These are phyloP conservation scores for Calonectria hawksworthii DNA, from an alignment of 2,329 filamentous ascomycete genomes.

Conservation along the genomic window DNA sequence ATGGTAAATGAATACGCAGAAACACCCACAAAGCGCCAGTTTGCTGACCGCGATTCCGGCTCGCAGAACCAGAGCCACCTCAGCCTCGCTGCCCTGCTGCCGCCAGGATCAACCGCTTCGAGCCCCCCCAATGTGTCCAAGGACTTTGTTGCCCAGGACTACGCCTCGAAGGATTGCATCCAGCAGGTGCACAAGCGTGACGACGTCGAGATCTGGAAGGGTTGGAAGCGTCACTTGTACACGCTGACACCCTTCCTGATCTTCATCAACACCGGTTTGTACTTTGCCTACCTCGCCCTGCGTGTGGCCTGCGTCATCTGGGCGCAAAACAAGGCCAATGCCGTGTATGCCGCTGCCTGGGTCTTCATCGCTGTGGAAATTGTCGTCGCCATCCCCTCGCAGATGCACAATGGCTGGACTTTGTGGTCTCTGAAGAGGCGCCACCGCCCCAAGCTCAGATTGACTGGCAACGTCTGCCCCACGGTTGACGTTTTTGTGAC, in stretches of 20 bases:
- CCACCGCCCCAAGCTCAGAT: conserved; percentile 65
- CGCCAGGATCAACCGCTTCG: conserved; percentile 38
- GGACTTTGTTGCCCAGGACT: conserved; percentile 48
- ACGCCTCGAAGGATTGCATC: conserved; percentile 50
- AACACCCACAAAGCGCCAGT: conserved; percentile 27
- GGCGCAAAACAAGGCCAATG: conserved; percentile 59
- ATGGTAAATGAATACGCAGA: conserved; percentile 40
- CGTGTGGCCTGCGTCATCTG: conserved; percentile 67
- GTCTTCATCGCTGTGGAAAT: conserved; percentile 70
- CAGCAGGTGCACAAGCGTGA: conserved; percentile 58
- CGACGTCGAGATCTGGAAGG: conserved; percentile 59
- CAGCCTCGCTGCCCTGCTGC: conserved; percentile 57
- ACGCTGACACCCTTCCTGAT: conserved; percentile 55
- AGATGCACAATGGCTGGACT: conserved; percentile 71
- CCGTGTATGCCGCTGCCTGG: conserved; percentile 66
- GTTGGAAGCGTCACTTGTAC: conserved; percentile 59
- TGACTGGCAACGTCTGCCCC: conserved; percentile 63
- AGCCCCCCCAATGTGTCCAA: conserved; percentile 45
- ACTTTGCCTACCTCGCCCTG: conserved; percentile 63
- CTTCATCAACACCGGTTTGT: conserved; percentile 57
- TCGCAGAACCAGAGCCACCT: conserved; percentile 58
- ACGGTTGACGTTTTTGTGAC: conserved; percentile 71
- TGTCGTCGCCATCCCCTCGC: conserved; percentile 65
- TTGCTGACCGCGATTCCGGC: conserved; percentile 38
- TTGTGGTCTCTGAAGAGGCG: conserved; percentile 70